phyloP scores from a whole-genome alignment of 2,329 filamentous ascomycete species.

The Epichloe coenophiala region DNA sequence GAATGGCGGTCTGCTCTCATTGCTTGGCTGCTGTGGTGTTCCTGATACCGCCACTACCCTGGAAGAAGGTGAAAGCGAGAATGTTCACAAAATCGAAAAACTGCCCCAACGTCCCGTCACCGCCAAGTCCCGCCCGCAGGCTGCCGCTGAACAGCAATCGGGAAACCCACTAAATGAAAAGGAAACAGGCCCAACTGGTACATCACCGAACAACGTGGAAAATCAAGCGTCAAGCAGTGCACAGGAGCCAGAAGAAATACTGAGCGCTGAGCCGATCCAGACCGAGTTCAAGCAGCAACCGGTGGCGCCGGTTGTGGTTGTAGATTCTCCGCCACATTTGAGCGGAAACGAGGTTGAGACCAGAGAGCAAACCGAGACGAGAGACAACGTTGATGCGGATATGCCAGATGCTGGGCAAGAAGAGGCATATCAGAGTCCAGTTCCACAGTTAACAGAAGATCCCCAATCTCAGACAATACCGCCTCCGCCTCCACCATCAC shows the following conservation, averaged over 20 bases:
- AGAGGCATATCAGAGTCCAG: slow-evolving; percentile 32
- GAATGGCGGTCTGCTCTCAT: slow-evolving; percentile 39
- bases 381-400: slow-evolving; percentile 48
- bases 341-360: slow-evolving; percentile 13
- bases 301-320: slow-evolving; percentile 21
- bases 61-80: slow-evolving; percentile 36
- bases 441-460: slow-evolving; percentile 24
- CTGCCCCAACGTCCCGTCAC: slow-evolving; percentile 41
- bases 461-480: slow-evolving; percentile 20
- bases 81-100: slow-evolving; percentile 45
- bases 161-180: slow-evolving; percentile 34
- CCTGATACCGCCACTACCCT: slow-evolving; percentile 44
- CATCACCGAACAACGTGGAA: slow-evolving; percentile 25
- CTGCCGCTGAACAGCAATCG: slow-evolving; percentile 35
- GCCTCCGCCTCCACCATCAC: slow-evolving; percentile 30
- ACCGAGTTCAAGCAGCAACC: slow-evolving; percentile 38
- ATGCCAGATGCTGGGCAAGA: slow-evolving; percentile 51
- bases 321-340: slow-evolving; percentile 27
- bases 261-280: slow-evolving; percentile 25
- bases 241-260: slow-evolving; percentile 30
- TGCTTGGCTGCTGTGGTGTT: slow-evolving; percentile 54
- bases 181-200: slow-evolving; percentile 23
- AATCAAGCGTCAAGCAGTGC: slow-evolving; percentile 31
- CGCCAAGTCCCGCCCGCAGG: slow-evolving; percentile 38
- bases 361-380: slow-evolving; percentile 19